Evolutionary conservation across 495 filamentous ascomycete species (phyloP).

Genomic region (Lasiosphaeria hispida): DNA sequence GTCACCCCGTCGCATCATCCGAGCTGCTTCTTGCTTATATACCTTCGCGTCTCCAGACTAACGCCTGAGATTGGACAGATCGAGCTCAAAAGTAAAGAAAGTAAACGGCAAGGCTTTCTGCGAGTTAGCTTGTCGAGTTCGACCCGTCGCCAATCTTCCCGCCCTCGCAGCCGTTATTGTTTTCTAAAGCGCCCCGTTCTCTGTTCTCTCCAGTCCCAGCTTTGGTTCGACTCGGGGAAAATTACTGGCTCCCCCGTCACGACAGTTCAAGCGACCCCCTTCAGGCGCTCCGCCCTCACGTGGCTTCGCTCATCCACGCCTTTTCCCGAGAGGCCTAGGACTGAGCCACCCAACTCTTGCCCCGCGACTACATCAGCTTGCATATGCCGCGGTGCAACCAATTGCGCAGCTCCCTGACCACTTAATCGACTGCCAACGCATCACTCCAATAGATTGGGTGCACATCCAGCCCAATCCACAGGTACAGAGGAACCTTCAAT

Average conservation of each 20-base stretch:
- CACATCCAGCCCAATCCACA: conserved; percentile 51
- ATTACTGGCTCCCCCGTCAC: conserved; percentile 15
- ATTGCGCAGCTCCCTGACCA: conserved; percentile 48
- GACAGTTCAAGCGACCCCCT: conserved; percentile 13
- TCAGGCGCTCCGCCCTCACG: conserved; percentile 35
- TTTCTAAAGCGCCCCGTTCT: too few species aligned
- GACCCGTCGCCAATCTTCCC: conserved; percentile 10
- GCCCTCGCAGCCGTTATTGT: conserved; percentile 12
- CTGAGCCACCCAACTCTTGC: conserved; percentile 47
- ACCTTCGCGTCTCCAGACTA: conserved; percentile 37
- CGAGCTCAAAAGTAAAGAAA: not conserved
- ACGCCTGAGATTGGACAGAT: conserved; percentile 31
- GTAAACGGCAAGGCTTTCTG: conserved; percentile 4
- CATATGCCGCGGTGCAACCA: conserved; percentile 57
- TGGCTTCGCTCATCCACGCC: conserved; percentile 38
- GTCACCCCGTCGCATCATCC: conserved; percentile 34
- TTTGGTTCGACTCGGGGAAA: conserved; percentile 19
- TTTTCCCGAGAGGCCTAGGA: conserved; percentile 30
- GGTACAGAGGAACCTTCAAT: conserved; percentile 45
- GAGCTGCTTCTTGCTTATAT: conserved; percentile 33
- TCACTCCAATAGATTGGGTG: conserved; percentile 57
- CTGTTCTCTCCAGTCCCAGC: conserved; percentile 12
- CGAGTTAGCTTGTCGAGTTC: not conserved
- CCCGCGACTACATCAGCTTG: conserved; percentile 57
- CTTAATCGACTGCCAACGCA: conserved; percentile 56